Percentiles rank a stretch among this genome's conserved stretches.
phyloP scores from a whole-genome alignment of 75 land plant genomes.

The Cryptomeria japonica region DNA sequence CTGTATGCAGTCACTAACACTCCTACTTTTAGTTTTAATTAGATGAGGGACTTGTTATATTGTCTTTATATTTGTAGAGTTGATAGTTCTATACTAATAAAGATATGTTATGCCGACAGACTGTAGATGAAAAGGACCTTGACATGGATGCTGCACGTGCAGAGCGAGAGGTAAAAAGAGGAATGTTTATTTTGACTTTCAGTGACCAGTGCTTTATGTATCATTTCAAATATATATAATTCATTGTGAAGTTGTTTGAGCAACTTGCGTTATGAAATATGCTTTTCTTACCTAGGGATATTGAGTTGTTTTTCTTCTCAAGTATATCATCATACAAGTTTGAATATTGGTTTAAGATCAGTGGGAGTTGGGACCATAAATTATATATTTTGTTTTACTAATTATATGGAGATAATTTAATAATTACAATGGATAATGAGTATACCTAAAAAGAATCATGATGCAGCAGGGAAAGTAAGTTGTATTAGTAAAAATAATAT shows the following conservation, averaged over 20 bases:
- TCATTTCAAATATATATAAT: background rate
- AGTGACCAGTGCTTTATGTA: background rate
- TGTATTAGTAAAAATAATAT: background rate
- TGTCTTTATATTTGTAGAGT: background rate
- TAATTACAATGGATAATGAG: background rate
- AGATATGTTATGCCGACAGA: conserved; percentile 36
- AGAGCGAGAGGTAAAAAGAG: conserved; percentile 75
- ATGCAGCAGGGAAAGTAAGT: background rate
- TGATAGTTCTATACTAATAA: background rate
- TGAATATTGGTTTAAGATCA: background rate
- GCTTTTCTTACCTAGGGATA: background rate
- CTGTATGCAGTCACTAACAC: background rate
- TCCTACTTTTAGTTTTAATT: background rate
- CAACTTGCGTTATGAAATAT: background rate
- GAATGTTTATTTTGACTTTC: background rate
- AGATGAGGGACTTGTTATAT: background rate
- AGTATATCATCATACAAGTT: background rate
- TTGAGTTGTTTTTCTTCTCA: background rate
- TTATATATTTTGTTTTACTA: background rate
- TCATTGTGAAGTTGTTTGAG: background rate
- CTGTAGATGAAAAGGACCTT: conserved; percentile 73
- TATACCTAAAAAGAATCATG: background rate
- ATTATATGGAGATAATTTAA: background rate
- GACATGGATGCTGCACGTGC: conserved; percentile 82
- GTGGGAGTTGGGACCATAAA: background rate